Percentiles rank a stretch among this genome's conserved stretches.
These are phyloP conservation scores for Bolboschoenoplectus hybrid DNA, from an alignment of 202 grass and related monocot genomes.

Conservation along the genomic window DNA sequence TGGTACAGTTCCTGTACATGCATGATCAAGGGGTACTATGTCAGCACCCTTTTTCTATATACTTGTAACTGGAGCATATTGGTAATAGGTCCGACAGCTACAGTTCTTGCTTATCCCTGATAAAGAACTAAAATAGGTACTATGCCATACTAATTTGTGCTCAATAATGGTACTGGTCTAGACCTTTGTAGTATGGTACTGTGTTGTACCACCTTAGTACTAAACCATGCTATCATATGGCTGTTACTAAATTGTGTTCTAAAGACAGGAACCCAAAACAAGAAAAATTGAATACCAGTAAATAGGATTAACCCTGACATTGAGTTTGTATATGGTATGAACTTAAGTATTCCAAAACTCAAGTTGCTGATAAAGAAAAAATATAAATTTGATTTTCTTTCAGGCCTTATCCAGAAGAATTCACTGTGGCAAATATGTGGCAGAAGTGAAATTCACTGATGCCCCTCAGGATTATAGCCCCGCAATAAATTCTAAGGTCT, in stretches of 20 bases:
- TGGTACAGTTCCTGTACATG: not conserved
- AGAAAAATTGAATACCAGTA: not conserved
- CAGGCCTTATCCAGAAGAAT: slow-evolving; percentile 86
- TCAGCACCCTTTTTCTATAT: not conserved
- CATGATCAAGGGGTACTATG: not conserved
- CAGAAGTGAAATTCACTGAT: slow-evolving; percentile 87
- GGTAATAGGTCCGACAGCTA: not conserved
- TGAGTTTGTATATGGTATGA: not conserved
- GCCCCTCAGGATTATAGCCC: slow-evolving; percentile 76
- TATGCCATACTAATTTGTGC: not conserved
- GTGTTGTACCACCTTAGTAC: not conserved
- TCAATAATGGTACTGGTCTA: not conserved
- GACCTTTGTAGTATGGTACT: not conserved
- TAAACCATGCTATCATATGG: too few species aligned
- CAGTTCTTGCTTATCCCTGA: not conserved
- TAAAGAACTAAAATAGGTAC: not conserved
- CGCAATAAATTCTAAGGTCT: slow-evolving; percentile 68
- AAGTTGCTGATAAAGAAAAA: not conserved
- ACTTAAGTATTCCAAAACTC: not conserved
- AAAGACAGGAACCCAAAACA: not conserved
- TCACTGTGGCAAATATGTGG: slow-evolving; percentile 87
- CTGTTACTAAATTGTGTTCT: too few species aligned
- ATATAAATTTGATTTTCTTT: slow-evolving; percentile 25
- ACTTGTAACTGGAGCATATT: not conserved
- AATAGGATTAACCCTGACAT: too few species aligned